phyloP scores from a whole-genome alignment of 1,284 basidiomycete genomes.

The Cerioporus squamosus region DNA sequence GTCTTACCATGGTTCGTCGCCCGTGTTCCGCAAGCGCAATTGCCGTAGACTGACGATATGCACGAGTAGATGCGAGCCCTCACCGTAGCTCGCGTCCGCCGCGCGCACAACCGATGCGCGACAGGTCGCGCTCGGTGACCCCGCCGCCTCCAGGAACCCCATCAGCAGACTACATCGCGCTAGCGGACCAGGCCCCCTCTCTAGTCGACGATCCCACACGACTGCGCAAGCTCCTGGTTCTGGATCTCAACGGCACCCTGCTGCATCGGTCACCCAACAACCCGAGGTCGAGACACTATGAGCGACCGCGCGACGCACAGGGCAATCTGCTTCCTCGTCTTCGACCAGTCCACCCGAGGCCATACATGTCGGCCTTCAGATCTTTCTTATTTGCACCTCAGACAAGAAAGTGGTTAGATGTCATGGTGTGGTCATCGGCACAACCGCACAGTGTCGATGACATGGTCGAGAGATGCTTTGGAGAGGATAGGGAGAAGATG shows the following conservation, averaged over 20 bases:
- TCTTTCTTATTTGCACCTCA: constrained; percentile 63
- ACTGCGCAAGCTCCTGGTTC: constrained; percentile 71
- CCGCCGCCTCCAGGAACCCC: constrained; percentile 31
- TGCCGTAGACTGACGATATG: not conserved
- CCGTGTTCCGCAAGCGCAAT: not conserved
- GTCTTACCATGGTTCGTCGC: constrained; percentile 22
- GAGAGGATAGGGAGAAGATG: constrained; percentile 45
- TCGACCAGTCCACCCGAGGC: constrained; percentile 59
- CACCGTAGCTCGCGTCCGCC: constrained; percentile 5
- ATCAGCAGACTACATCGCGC: constrained; percentile 34
- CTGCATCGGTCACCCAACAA: constrained; percentile 61
- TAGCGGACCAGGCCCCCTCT: constrained; percentile 27
- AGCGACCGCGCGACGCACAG: constrained; percentile 16
- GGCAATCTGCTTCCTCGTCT: constrained; percentile 33
- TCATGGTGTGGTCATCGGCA: constrained; percentile 89
- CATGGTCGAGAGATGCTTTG: constrained; percentile 69
- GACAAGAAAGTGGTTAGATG: constrained; percentile 69
- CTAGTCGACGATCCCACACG: constrained; percentile 37
- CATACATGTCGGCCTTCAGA: constrained; percentile 70
- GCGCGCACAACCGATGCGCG: constrained; percentile 5
- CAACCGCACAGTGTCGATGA: constrained; percentile 78
- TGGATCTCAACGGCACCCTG: constrained; percentile 86
- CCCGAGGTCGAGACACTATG: constrained; percentile 26
- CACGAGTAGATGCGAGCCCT: not conserved
- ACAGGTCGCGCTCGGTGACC: constrained; percentile 21